Conservation (phyloP, 106 monocot species). For the Vanilla planifolia region DNA sequence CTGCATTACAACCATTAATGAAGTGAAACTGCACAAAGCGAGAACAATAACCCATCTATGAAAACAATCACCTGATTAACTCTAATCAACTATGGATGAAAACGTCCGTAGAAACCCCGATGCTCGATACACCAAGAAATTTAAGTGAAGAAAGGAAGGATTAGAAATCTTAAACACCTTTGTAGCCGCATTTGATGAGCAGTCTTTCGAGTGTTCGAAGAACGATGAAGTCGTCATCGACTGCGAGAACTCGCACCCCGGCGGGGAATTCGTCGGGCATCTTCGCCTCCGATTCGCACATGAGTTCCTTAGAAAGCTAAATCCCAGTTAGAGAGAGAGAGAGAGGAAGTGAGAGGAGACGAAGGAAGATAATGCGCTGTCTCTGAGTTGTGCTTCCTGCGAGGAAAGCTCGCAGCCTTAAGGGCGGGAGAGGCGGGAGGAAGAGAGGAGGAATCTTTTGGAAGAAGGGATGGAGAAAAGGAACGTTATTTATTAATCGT, state of each 20-base stretch:
- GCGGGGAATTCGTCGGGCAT: neutral
- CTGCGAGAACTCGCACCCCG: slow-evolving; percentile 1
- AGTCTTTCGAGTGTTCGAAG: neutral
- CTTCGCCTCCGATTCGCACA: neutral
- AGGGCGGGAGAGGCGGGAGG: neutral
- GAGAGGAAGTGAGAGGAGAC: neutral
- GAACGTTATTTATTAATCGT: neutral
- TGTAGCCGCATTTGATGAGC: slow-evolving; percentile 4
- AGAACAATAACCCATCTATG: too few species aligned
- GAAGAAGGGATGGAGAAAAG: neutral
- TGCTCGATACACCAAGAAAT: too few species aligned
- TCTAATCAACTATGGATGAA: too few species aligned
- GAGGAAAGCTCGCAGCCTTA: neutral
- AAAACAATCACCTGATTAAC: too few species aligned
- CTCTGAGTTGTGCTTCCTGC: neutral
- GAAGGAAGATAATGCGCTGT: neutral
- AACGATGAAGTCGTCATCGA: slow-evolving; percentile 3
- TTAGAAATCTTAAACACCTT: too few species aligned
- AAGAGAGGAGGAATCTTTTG: neutral
- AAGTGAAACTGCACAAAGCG: too few species aligned
- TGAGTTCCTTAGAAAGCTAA: neutral
- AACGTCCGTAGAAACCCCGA: too few species aligned
- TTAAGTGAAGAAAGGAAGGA: too few species aligned
- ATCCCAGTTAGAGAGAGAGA: neutral
- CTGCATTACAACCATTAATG: too few species aligned